Conservation (phyloP, 2,329 filamentous ascomycete genomes). For the Annulohypoxylon truncatum region DNA sequence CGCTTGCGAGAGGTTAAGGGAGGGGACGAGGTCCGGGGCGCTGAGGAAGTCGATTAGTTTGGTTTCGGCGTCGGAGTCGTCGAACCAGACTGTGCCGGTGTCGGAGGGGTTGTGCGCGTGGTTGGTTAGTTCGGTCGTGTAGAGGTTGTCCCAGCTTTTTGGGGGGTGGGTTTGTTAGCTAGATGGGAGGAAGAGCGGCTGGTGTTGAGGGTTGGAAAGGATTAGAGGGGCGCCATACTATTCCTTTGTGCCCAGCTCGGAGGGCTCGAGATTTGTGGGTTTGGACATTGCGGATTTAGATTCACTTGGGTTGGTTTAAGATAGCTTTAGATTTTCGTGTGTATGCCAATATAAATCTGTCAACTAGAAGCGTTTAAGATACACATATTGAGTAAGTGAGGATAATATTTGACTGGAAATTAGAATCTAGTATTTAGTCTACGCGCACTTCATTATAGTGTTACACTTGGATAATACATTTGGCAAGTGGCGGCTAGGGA, state of each 20-base stretch:
- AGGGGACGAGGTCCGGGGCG: not conserved
- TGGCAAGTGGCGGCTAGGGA: slow-evolving; percentile 4
- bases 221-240: slow-evolving; percentile 69
- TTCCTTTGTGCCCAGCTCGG: slow-evolving; percentile 85
- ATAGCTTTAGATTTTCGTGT: not conserved
- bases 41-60: slow-evolving; percentile 78
- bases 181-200: not conserved
- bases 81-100: slow-evolving; percentile 95
- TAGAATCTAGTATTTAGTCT: not conserved
- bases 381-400: not conserved
- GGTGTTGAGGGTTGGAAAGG: not conserved
- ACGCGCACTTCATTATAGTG: not conserved
- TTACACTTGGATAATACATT: not conserved
- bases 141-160: slow-evolving; percentile 79
- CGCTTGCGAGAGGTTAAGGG: slow-evolving; percentile 16
- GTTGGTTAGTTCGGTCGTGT: slow-evolving; percentile 77
- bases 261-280: slow-evolving; percentile 79
- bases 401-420: not conserved
- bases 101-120: slow-evolving; percentile 78
- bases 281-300: slow-evolving; percentile 47
- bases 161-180: slow-evolving; percentile 26
- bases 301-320: not conserved
- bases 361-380: not conserved
- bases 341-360: not conserved
- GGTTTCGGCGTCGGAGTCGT: slow-evolving; percentile 87